Base-by-base conservation (phyloP, 345 rosid species). In the Citropsis articulata region DNA sequence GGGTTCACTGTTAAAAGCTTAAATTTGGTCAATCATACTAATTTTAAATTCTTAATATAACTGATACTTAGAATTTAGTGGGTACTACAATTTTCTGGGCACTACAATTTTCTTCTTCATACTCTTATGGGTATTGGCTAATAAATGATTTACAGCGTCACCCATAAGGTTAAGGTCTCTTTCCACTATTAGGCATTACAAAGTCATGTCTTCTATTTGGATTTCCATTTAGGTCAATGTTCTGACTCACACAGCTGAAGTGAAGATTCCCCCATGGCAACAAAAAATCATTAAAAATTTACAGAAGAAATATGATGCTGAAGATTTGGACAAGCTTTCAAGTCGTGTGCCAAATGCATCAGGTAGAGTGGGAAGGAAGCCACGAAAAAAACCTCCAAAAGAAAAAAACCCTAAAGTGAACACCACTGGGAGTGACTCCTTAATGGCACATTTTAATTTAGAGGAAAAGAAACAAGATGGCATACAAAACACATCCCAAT, bases 191-290 rank as follows among this genome's bases (percentile, higher is more conserved):
- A 4, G 13, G 63, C 40, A 33, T 31, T 35, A 9, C 22, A 13
- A 55, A 57, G 45, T 62, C 38, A 60, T 66, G 1, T 28, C 7
- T 18, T 73, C 19, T 48, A 48, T 68, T 62, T 59, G 6, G 33
- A 7, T 63, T 77, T 65, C 76, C 66, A 57, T 84, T 35, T 75
- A 87, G 92, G 88, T 89, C 53, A 89, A 89, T 79, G 85, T 89
- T 50, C 82, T 89, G 75, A 87, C 90, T 33, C 92, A 89, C 60
- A 78, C 77, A 62, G 77, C 81, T 38, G 81, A 85, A 67, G 90
- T 85, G 75, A 81, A 85, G 73, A 78, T 81, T 66, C 82, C 82
- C 7, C 56, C 66, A 22, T 72, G 81, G 85, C 90, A 82, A 76
- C 75, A 53, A 14, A 79, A 76, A 82, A 75, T 69, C n/a, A 82